These are phyloP conservation scores for Rhodocollybia butyracea DNA, from an alignment of 768 basidiomycete genomes.

Conservation along the genomic window DNA sequence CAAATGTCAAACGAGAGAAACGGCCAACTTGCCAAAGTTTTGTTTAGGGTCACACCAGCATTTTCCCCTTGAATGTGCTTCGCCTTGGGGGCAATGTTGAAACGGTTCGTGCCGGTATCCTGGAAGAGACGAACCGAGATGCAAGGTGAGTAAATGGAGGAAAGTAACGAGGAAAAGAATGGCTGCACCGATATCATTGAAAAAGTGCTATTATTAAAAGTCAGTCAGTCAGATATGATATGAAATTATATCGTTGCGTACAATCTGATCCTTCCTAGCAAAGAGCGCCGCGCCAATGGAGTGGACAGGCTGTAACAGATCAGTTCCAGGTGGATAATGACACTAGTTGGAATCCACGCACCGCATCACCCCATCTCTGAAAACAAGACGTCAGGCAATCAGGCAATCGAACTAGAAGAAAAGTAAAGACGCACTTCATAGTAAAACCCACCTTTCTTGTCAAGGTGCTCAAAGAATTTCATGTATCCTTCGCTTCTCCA, in stretches of 20 bases:
- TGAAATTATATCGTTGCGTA: conserved; percentile 17
- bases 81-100: conserved; percentile 86
- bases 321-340: too few relatives aligned
- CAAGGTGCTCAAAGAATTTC: conserved; percentile 81
- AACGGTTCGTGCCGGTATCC: conserved; percentile 90
- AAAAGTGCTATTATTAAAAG: conserved; percentile 65
- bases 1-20: conserved; percentile 10
- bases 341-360: not conserved
- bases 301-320: too few relatives aligned
- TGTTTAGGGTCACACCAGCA: conserved; percentile 81
- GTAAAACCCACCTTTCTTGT: conserved; percentile 81
- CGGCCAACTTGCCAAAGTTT: conserved; percentile 59
- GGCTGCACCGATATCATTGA: conserved; percentile 74
- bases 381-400: conserved; percentile 1
- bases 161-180: not conserved
- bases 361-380: conserved; percentile 90
- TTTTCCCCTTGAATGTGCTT: conserved; percentile 70
- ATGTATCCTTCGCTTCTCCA: conserved; percentile 82
- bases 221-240: not conserved
- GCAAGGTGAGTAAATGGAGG: not conserved
- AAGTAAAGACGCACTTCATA: conserved; percentile 56
- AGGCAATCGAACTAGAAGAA: not conserved
- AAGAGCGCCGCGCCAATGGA: conserved; percentile 90
- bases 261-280: conserved; percentile 81
- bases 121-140: too few relatives aligned